These are phyloP conservation scores for Rubia balearica DNA, from an alignment of 305 asterid genomes.

Conservation along the genomic window DNA sequence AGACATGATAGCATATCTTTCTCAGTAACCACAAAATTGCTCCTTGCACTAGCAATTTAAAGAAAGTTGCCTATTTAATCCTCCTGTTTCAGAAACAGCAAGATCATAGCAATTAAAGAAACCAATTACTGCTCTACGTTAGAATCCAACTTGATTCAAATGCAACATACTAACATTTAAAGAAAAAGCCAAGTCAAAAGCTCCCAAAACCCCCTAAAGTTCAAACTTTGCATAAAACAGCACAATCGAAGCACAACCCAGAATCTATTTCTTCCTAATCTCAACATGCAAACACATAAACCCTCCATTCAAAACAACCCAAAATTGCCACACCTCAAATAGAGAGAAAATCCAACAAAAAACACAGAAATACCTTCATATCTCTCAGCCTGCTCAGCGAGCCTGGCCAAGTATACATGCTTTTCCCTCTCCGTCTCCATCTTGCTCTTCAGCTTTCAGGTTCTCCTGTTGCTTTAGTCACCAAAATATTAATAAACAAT, in stretches of 20 bases:
- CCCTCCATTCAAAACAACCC: background rate
- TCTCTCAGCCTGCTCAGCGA: slow-evolving; percentile 89
- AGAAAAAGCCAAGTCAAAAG: background rate
- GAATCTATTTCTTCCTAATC: background rate
- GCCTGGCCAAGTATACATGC: slow-evolving; percentile 69
- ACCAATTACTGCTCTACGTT: background rate
- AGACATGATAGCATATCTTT: background rate
- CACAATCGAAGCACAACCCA: slow-evolving; percentile 14
- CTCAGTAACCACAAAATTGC: background rate
- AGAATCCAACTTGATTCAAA: slow-evolving; percentile 2
- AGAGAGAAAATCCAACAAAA: background rate
- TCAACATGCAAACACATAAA: slow-evolving; percentile 8
- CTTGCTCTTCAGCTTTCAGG: slow-evolving; percentile 12
- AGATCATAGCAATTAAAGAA: background rate
- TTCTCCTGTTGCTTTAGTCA: background rate
- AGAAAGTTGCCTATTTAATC: background rate
- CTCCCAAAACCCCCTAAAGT: background rate
- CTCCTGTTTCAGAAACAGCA: background rate
- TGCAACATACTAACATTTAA: background rate
- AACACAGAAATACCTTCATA: slow-evolving; percentile 50
- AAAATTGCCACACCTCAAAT: background rate
- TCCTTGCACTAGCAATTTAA: background rate
- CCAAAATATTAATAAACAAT: background rate
- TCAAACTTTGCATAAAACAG: slow-evolving; percentile 12
- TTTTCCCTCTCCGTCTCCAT: slow-evolving; percentile 78